These are phyloP conservation scores for Lasiodiplodia sp. DNA, from an alignment of 2,329 filamentous ascomycete species.

Conservation along the genomic window DNA sequence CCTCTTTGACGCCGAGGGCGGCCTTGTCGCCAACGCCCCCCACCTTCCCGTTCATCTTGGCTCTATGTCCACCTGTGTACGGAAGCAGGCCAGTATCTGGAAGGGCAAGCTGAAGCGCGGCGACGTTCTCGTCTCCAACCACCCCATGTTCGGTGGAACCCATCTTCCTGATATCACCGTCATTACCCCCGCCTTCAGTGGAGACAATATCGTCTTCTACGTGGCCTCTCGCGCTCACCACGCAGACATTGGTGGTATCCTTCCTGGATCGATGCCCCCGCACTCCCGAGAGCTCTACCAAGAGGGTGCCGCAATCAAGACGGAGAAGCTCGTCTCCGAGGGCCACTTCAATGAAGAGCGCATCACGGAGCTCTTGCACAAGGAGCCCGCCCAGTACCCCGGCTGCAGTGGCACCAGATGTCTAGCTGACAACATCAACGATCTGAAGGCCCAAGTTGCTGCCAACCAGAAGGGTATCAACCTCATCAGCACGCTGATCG, in stretches of 20 bases:
- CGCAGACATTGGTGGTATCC: conserved; percentile 83
- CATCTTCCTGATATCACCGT: conserved; percentile 86
- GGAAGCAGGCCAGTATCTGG: conserved; percentile 82
- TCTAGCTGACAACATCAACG: conserved; percentile 82
- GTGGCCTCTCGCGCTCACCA: conserved; percentile 83
- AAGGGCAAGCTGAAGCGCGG: conserved; percentile 77
- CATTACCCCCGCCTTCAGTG: conserved; percentile 79
- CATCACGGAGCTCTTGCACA: conserved; percentile 74
- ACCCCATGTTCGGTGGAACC: conserved; percentile 84
- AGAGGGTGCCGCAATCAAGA: conserved; percentile 64
- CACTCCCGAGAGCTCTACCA: conserved; percentile 68
- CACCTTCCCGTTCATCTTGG: conserved; percentile 83
- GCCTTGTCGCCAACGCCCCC: conserved; percentile 79
- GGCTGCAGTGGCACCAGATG: conserved; percentile 82
- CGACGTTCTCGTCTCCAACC: conserved; percentile 84
- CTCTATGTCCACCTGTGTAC: conserved; percentile 85
- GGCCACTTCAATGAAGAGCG: conserved; percentile 81
- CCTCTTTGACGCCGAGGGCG: conserved; percentile 77
- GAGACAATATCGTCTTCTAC: conserved; percentile 80
- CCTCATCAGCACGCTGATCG: conserved; percentile 75
- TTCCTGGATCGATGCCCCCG: conserved; percentile 84
- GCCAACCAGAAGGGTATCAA: conserved; percentile 87
- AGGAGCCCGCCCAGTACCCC: conserved; percentile 75
- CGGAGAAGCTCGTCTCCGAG: conserved; percentile 74
- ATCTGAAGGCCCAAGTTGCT: conserved; percentile 85